Evolutionary conservation across 2,329 filamentous ascomycete genomes (phyloP).

Genomic region (Arachnomyces sp.): DNA sequence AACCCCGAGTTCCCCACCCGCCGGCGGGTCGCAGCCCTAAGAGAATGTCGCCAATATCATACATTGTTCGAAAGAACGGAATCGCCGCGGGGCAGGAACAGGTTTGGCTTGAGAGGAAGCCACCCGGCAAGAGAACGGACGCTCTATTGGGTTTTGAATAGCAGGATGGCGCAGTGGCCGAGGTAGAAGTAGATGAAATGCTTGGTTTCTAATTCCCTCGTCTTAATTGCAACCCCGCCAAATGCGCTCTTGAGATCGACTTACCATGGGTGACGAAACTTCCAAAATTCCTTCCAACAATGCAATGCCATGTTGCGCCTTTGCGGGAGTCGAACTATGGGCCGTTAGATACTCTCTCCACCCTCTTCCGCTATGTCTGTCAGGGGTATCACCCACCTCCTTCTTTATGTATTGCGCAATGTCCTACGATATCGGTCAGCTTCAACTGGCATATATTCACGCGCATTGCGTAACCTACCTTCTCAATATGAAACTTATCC

Average conservation of each 20-base stretch:
- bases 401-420: constrained; percentile 95
- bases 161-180: constrained; percentile 91
- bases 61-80: no score
- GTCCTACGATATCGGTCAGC: constrained; percentile 51
- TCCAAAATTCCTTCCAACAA: constrained; percentile 96
- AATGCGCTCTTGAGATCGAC: constrained; percentile 16
- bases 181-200: constrained; percentile 99
- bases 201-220: constrained; percentile 71
- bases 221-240: background rate
- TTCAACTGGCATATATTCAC: background rate
- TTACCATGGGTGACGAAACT: constrained; percentile 97
- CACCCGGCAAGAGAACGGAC: constrained; percentile 6
- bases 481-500: constrained; percentile 63
- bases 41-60: no score
- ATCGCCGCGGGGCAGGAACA: background rate
- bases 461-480: constrained; percentile 41
- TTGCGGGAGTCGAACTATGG: constrained; percentile 87
- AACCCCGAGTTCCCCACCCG: no score
- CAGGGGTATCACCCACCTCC: constrained; percentile 51
- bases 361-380: background rate
- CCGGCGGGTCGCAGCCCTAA: no score
- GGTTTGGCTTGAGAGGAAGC: background rate
- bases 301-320: constrained; percentile 98
- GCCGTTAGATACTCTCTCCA: constrained; percentile 7
- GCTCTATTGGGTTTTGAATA: constrained; percentile 91